A percentile compares a stretch with the other conserved stretches of the same genome.
Evolutionary conservation across 768 basidiomycete genomes (phyloP).

Genomic region (Macrolepiota albuminosa): DNA sequence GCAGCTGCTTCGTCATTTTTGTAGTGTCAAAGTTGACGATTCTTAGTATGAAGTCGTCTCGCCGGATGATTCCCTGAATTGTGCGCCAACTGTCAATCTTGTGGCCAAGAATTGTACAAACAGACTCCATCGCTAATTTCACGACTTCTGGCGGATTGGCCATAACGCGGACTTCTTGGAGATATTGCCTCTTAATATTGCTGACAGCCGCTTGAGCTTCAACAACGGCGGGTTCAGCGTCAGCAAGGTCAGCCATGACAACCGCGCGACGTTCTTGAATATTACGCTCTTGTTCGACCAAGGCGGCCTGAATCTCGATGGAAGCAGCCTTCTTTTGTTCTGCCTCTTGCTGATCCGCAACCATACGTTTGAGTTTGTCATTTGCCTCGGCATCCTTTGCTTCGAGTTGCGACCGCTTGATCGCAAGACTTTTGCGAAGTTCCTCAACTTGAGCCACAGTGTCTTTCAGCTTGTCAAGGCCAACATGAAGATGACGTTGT

Average conservation of each 20-base stretch:
- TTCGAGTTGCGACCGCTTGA: constrained; percentile 88
- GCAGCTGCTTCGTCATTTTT: constrained; percentile 84
- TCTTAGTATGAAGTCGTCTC: constrained; percentile 93
- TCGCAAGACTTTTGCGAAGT: constrained; percentile 89
- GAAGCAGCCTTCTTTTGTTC: constrained; percentile 98
- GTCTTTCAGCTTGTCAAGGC: constrained; percentile 92
- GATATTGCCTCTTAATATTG: constrained; percentile 91
- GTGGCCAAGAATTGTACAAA: constrained; percentile 93
- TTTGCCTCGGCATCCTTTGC: constrained; percentile 95
- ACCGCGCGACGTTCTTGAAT: constrained; percentile 86
- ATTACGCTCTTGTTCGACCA: constrained; percentile 85
- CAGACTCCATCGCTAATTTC: constrained; percentile 97
- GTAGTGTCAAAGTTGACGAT: constrained; percentile 96
- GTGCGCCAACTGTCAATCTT: constrained; percentile 97
- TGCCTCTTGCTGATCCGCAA: constrained; percentile 96
- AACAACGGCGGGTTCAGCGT: constrained; percentile 94
- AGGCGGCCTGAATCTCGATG: constrained; percentile 90
- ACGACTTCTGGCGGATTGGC: constrained; percentile 97
- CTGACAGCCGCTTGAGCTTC: constrained; percentile 96
- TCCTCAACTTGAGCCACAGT: constrained; percentile 98
- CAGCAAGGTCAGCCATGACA: constrained; percentile 93
- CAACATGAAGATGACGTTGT: constrained; percentile 96
- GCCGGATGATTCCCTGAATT: constrained; percentile 91
- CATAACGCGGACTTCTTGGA: constrained; percentile 97
- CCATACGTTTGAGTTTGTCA: constrained; percentile 96